Evolutionary conservation across 148 eudicot genomes (phyloP).

Genomic region (Pharnaceum exiguum): DNA sequence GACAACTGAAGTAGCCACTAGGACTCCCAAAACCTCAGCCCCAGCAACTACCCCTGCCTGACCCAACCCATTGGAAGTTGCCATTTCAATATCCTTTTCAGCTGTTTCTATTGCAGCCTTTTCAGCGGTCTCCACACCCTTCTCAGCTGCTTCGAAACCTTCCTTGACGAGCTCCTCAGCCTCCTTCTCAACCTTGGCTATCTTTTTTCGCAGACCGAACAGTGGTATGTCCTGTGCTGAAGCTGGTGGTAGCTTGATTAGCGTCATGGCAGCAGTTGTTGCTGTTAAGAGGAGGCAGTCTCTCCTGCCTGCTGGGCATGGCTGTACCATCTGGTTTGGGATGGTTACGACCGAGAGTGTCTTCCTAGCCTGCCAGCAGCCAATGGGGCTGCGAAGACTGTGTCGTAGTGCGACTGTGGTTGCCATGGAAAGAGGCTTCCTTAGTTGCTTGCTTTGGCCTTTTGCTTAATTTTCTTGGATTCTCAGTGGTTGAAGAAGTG

Average conservation of each 20-base stretch:
- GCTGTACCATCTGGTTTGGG: slow-evolving; percentile 16
- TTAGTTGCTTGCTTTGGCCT: background rate
- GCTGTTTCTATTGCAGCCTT: slow-evolving; percentile 33
- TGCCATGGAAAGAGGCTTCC: slow-evolving; percentile 38
- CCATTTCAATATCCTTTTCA: slow-evolving; percentile 14
- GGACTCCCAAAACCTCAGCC: slow-evolving; percentile 66
- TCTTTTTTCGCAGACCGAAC: slow-evolving; percentile 65
- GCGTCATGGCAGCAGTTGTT: slow-evolving; percentile 38
- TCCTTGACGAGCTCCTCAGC: slow-evolving; percentile 62
- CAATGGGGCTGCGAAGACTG: slow-evolving; percentile 4
- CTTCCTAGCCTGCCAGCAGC: slow-evolving; percentile 10
- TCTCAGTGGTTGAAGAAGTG: too few species aligned
- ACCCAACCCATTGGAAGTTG: slow-evolving; percentile 38
- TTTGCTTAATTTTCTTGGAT: too few species aligned
- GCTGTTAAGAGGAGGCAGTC: slow-evolving; percentile 45
- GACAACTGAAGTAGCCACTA: slow-evolving; percentile 67
- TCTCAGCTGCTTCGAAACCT: slow-evolving; percentile 45
- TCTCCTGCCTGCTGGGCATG: slow-evolving; percentile 34
- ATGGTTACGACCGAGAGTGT: slow-evolving; percentile 10
- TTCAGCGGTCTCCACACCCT: slow-evolving; percentile 36
- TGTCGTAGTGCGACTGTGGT: slow-evolving; percentile 34
- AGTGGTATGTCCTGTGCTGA: slow-evolving; percentile 59
- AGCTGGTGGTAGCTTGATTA: slow-evolving; percentile 32
- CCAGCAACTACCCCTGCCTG: slow-evolving; percentile 74
- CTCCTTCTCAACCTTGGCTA: slow-evolving; percentile 60